Evolutionary conservation across 768 basidiomycete species (phyloP).

Genomic region (Glaciozyma antarctica): DNA sequence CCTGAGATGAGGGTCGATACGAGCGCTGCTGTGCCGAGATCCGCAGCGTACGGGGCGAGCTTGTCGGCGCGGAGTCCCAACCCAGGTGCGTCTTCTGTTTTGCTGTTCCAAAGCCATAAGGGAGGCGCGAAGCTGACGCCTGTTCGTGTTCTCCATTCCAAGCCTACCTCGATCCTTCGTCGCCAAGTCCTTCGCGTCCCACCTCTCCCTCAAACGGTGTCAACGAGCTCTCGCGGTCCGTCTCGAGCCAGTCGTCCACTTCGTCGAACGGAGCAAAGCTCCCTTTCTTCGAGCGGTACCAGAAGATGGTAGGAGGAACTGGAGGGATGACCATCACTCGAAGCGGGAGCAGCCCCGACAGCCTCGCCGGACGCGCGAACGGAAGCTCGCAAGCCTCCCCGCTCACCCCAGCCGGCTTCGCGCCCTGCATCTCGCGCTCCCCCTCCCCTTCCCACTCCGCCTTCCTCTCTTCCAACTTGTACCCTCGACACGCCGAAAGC

Average conservation of each 20-base stretch:
- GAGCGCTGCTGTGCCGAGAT: background rate
- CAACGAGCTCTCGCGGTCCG: slow-evolving; percentile 6
- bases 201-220: slow-evolving; percentile 1
- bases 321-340: background rate
- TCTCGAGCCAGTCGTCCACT: slow-evolving; percentile 3
- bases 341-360: background rate
- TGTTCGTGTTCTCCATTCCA: background rate
- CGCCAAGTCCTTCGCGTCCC: background rate
- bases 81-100: background rate
- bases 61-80: background rate
- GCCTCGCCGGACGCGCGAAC: background rate
- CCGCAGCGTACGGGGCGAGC: background rate
- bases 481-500: background rate
- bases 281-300: slow-evolving; percentile 29
- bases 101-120: background rate
- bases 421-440: background rate
- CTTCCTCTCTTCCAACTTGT: background rate
- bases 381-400: background rate
- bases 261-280: slow-evolving; percentile 6
- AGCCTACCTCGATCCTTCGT: background rate
- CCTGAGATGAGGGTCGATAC: background rate
- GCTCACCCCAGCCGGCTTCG: background rate
- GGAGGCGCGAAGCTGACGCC: too few relatives aligned
- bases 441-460: background rate
- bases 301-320: slow-evolving; percentile 5